Conservation (phyloP, 2,329 filamentous ascomycete genomes). For the Bipolaris zeicola region DNA sequence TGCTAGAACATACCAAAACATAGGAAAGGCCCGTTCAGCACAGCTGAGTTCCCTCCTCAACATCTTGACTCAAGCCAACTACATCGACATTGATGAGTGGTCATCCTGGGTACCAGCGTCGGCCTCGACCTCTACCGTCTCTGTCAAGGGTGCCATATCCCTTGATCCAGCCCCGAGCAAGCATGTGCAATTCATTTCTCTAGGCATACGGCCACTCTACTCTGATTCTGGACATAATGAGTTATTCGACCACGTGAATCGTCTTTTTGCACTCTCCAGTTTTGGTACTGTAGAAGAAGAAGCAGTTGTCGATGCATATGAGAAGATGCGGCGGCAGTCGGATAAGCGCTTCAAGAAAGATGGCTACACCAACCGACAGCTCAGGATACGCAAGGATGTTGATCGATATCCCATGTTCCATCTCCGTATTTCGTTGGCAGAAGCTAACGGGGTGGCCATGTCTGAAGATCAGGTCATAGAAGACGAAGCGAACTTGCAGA, state of each 20-base stretch:
- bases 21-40: slow-evolving; percentile 20
- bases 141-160: slow-evolving; percentile 74
- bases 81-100: slow-evolving; percentile 61
- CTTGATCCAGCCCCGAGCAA: slow-evolving; percentile 72
- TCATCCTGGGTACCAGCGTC: slow-evolving; percentile 72
- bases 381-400: slow-evolving; percentile 66
- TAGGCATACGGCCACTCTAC: slow-evolving; percentile 72
- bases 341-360: slow-evolving; percentile 55
- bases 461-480: slow-evolving; percentile 31
- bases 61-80: slow-evolving; percentile 68
- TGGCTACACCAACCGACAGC: slow-evolving; percentile 57
- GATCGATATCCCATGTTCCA: slow-evolving; percentile 92
- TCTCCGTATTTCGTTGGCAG: slow-evolving; percentile 64
- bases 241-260: slow-evolving; percentile 79
- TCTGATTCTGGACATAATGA: slow-evolving; percentile 64
- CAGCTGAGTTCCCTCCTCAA: slow-evolving; percentile 31
- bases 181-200: slow-evolving; percentile 77
- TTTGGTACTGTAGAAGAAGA: slow-evolving; percentile 70
- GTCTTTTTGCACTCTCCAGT: slow-evolving; percentile 72
- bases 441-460: slow-evolving; percentile 8
- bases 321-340: slow-evolving; percentile 44
- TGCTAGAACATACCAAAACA: background rate
- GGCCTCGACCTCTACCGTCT: slow-evolving; percentile 66
- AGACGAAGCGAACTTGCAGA: slow-evolving; percentile 52
- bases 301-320: slow-evolving; percentile 44